Conservation (phyloP, 345 rosid genomes). For the Aegle marmelos region DNA sequence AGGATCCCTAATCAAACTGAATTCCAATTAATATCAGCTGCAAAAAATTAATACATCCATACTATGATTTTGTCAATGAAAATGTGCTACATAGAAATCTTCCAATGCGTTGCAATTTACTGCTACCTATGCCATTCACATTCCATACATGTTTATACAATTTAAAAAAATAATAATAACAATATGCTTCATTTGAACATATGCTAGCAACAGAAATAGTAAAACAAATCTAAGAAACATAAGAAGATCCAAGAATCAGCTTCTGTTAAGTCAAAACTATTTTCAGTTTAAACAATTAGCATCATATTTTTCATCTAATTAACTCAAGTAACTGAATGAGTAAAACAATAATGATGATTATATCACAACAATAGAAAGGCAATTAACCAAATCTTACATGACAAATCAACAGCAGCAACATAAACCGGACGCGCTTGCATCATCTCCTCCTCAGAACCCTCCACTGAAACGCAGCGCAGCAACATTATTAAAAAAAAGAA, state of each 20-base stretch:
- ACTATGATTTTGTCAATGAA: background rate
- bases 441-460: slow-evolving; percentile 77
- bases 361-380: background rate
- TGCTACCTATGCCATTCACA: background rate
- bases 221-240: background rate
- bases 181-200: background rate
- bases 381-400: slow-evolving; percentile 54
- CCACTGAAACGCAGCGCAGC: slow-evolving; percentile 39
- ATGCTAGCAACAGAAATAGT: background rate
- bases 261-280: background rate
- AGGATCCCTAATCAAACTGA: background rate
- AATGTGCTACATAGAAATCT: background rate
- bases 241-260: background rate
- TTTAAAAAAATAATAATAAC: background rate
- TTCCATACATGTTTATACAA: background rate
- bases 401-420: slow-evolving; percentile 90
- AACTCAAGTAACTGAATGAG: background rate
- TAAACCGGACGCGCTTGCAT: slow-evolving; percentile 85
- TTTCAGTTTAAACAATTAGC: background rate
- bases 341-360: background rate
- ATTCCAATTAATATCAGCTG: background rate
- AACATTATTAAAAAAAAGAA: background rate
- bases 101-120: background rate
- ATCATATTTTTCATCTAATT: background rate
- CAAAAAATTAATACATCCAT: background rate